These are phyloP conservation scores for Fusarium nanum DNA, from an alignment of 2,329 filamentous ascomycete species.

Conservation along the genomic window DNA sequence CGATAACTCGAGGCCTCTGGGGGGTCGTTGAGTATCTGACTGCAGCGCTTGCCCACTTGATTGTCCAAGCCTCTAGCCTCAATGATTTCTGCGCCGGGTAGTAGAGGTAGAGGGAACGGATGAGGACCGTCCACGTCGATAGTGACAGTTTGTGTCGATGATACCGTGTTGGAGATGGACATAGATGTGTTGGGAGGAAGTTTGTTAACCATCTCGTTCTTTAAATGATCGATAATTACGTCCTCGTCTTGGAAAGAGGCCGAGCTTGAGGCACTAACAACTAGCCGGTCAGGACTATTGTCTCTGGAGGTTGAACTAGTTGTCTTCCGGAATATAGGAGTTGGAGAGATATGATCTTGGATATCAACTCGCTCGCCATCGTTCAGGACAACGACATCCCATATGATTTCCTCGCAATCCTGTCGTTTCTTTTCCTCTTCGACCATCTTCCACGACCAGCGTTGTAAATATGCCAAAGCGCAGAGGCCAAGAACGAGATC, in stretches of 20 bases:
- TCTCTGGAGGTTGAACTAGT: neutral
- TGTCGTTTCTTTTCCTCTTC: slow-evolving; percentile 62
- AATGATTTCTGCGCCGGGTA: slow-evolving; percentile 69
- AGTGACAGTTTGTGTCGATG: slow-evolving; percentile 71
- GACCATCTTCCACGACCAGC: slow-evolving; percentile 63
- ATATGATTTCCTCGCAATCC: slow-evolving; percentile 67
- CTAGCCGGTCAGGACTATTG: slow-evolving; percentile 2
- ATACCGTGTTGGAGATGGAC: slow-evolving; percentile 69
- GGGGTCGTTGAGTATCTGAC: slow-evolving; percentile 37
- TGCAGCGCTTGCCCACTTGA: slow-evolving; percentile 21
- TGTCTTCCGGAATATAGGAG: slow-evolving; percentile 7
- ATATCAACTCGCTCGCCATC: slow-evolving; percentile 69
- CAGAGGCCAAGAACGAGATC: slow-evolving; percentile 72
- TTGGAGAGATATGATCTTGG: slow-evolving; percentile 30
- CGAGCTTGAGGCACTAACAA: neutral
- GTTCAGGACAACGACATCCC: slow-evolving; percentile 74
- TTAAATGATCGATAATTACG: slow-evolving; percentile 58
- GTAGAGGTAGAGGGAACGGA: slow-evolving; percentile 63
- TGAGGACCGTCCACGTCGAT: slow-evolving; percentile 69
- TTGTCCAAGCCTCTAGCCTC: slow-evolving; percentile 58
- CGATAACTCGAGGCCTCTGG: slow-evolving; percentile 57
- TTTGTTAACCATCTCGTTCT: slow-evolving; percentile 65
- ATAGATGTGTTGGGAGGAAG: slow-evolving; percentile 68
- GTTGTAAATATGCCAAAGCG: slow-evolving; percentile 71
- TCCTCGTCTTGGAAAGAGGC: slow-evolving; percentile 53